Conservation (phyloP, 768 basidiomycete genomes). For the Pleurotus ostreatus region DNA sequence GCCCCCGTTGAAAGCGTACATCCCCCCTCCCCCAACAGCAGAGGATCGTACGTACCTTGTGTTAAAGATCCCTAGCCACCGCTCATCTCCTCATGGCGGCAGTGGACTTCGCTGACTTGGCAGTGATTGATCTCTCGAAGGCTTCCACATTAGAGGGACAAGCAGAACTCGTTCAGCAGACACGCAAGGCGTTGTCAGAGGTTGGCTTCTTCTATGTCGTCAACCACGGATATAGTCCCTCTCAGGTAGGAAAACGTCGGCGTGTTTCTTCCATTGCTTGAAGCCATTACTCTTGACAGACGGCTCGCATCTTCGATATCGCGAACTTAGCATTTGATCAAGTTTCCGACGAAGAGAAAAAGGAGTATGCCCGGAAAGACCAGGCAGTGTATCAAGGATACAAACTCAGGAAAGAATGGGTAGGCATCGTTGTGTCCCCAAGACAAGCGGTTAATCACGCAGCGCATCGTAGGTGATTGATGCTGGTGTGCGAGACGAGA, state of each 20-base stretch:
- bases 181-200: slow-evolving; percentile 39
- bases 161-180: slow-evolving; percentile 30
- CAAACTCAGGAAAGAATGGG: slow-evolving; percentile 48
- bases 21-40: background rate
- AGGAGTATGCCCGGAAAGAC: slow-evolving; percentile 31
- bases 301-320: slow-evolving; percentile 42
- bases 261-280: background rate
- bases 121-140: slow-evolving; percentile 47
- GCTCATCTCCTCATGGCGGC: too few species aligned
- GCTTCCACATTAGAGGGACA: slow-evolving; percentile 33
- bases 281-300: slow-evolving; percentile 19
- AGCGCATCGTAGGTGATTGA: slow-evolving; percentile 29
- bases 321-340: slow-evolving; percentile 39
- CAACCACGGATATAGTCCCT: slow-evolving; percentile 42
- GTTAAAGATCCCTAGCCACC: too few species aligned
- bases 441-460: too few species aligned
- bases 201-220: slow-evolving; percentile 45
- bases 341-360: slow-evolving; percentile 39
- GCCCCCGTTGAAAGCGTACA: background rate
- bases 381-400: slow-evolving; percentile 50
- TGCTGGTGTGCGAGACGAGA: slow-evolving; percentile 36
- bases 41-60: background rate
- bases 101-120: slow-evolving; percentile 44
- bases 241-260: slow-evolving; percentile 25
- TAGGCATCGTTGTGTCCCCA: too few species aligned